Evolutionary conservation across 495 filamentous ascomycete genomes (phyloP).

Genomic region (Aspergillus diversus): DNA sequence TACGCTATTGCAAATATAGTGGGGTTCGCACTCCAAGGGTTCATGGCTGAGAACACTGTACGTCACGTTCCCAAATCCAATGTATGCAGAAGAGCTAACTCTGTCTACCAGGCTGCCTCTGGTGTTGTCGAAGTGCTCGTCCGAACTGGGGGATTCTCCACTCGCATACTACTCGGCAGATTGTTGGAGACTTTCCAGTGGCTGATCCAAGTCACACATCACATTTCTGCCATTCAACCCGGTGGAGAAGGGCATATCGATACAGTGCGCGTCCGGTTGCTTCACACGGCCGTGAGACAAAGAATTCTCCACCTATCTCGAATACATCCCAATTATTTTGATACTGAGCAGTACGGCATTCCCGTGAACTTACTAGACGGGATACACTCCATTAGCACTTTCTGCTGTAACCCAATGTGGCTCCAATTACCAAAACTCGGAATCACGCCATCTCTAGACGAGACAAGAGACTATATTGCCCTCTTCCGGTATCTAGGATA

Average conservation of each 20-base stretch:
- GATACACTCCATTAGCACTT: constrained; percentile 66
- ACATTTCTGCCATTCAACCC: constrained; percentile 63
- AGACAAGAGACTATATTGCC: constrained; percentile 67
- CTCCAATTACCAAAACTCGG: constrained; percentile 70
- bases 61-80: neutral
- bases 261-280: constrained; percentile 68
- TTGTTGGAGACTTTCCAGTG: constrained; percentile 64
- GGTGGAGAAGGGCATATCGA: constrained; percentile 66
- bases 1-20: constrained; percentile 64
- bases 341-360: constrained; percentile 57
- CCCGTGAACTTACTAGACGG: constrained; percentile 74
- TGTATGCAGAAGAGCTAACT: constrained; percentile 26
- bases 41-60: constrained; percentile 60
- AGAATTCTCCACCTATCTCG: constrained; percentile 61
- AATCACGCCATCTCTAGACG: constrained; percentile 58
- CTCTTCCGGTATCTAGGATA: constrained; percentile 72
- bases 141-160: constrained; percentile 70
- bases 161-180: constrained; percentile 57
- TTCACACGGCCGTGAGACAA: constrained; percentile 70
- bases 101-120: constrained; percentile 36
- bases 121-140: constrained; percentile 68
- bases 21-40: constrained; percentile 64
- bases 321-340: constrained; percentile 60
- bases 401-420: constrained; percentile 66
- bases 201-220: constrained; percentile 66